phyloP scores from a whole-genome alignment of 2,329 filamentous ascomycete genomes.

The Colletotrichum euphorbiae region DNA sequence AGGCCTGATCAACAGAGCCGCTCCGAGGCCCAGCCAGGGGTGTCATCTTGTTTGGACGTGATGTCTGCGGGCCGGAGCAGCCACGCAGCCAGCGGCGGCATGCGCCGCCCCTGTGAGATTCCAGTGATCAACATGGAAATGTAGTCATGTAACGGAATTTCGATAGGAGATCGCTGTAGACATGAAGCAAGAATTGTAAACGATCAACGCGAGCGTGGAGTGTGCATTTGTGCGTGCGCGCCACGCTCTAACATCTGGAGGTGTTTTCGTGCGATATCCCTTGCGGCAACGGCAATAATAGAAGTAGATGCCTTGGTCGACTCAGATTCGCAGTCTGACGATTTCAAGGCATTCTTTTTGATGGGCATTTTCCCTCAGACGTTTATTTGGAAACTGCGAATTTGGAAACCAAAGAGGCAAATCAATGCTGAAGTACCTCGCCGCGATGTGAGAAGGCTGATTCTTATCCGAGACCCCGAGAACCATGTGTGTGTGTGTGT shows the following conservation, averaged over 20 bases:
- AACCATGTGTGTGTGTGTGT: conserved; percentile 2
- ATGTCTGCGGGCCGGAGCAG: conserved; percentile 18
- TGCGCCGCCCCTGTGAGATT: conserved; percentile 16
- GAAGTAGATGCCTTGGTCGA: conserved; percentile 8
- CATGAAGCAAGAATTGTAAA: neutral
- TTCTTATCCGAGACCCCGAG: conserved; percentile 9
- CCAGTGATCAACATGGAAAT: conserved; percentile 31
- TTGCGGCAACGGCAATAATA: neutral
- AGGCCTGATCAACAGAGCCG: conserved; percentile 39
- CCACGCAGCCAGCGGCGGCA: conserved; percentile 18
- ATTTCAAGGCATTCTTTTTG: neutral
- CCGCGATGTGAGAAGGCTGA: conserved; percentile 9
- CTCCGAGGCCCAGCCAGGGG: conserved; percentile 28
- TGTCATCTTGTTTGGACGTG: conserved; percentile 30
- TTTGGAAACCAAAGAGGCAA: conserved; percentile 3
- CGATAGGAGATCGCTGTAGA: conserved; percentile 21
- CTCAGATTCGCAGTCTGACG: neutral
- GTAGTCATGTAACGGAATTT: conserved; percentile 18
- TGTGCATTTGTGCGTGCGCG: neutral
- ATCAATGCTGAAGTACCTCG: conserved; percentile 6
- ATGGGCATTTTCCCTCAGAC: conserved; percentile 1
- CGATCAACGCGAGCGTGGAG: neutral
- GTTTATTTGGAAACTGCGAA: conserved; percentile 9
- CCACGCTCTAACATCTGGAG: conserved; percentile 3
- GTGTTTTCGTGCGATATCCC: conserved; percentile 4